A percentile compares a stretch with the other conserved stretches of the same genome.
Evolutionary conservation across 257 asterid genomes (phyloP).

Genomic region (Nicotiana undulata): DNA sequence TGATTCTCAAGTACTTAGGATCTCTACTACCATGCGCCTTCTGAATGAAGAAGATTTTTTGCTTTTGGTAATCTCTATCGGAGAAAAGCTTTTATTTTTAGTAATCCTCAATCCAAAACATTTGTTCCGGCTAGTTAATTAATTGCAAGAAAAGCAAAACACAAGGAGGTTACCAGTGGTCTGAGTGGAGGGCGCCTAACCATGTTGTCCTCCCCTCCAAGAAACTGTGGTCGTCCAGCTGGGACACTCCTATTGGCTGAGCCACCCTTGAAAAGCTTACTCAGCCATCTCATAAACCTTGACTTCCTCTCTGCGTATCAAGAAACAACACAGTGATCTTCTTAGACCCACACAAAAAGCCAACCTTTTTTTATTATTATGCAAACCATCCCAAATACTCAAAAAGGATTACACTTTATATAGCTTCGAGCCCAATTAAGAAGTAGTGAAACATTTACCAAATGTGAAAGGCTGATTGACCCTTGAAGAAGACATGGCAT

Average conservation of each 20-base stretch:
- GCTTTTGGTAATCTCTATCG: no score
- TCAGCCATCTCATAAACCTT: constrained; percentile 74
- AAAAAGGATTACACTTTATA: constrained; percentile 5
- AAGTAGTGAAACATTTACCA: constrained; percentile 28
- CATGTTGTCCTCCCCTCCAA: constrained; percentile 70
- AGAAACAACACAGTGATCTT: constrained; percentile 41
- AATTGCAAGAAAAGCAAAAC: no score
- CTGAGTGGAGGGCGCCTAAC: constrained; percentile 59
- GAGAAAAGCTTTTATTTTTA: neutral
- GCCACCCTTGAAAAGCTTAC: constrained; percentile 65
- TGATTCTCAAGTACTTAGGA: neutral
- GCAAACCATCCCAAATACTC: neutral
- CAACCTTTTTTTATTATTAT: neutral
- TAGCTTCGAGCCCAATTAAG: neutral
- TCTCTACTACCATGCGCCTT: no score
- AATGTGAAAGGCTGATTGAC: constrained; percentile 62
- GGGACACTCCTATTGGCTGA: constrained; percentile 20
- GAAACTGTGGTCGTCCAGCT: constrained; percentile 45
- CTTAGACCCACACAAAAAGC: constrained; percentile 22
- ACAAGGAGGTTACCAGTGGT: constrained; percentile 44
- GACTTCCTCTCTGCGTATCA: constrained; percentile 71
- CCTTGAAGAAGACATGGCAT: constrained; percentile 63
- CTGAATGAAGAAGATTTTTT: neutral
- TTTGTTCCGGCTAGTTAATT: no score
- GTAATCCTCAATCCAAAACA: neutral